A percentile compares a stretch with the other conserved stretches of the same genome.
phyloP scores from a whole-genome alignment of 495 filamentous ascomycete genomes.

The Aspergillus sclerotioniger region DNA sequence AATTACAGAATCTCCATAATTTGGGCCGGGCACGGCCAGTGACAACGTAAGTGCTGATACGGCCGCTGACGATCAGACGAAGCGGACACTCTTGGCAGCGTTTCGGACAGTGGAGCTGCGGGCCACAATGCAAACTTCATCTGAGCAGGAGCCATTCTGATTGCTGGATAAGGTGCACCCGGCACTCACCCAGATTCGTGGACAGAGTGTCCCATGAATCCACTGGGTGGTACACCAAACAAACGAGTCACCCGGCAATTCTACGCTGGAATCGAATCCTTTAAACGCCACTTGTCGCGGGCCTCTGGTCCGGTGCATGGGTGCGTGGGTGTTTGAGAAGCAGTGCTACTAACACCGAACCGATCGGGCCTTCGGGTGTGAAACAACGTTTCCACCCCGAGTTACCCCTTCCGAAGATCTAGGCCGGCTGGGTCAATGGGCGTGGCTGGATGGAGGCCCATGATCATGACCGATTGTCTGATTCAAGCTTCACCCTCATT shows the following conservation, averaged over 20 bases:
- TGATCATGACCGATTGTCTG: neutral
- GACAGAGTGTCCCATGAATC: neutral
- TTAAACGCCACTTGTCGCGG: neutral
- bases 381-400: neutral
- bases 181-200: neutral
- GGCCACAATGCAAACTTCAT: conserved; percentile 11
- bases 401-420: neutral
- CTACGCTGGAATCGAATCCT: neutral
- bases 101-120: conserved; percentile 29
- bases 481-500: neutral
- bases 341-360: neutral
- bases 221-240: neutral
- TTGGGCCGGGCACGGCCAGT: conserved; percentile 10
- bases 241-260: neutral
- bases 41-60: conserved; percentile 29
- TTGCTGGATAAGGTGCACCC: neutral
- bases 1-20: conserved; percentile 15
- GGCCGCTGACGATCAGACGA: conserved; percentile 31
- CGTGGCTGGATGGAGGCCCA: neutral
- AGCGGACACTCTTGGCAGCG: conserved; percentile 32
- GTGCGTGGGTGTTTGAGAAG: neutral
- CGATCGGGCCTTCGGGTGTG: neutral
- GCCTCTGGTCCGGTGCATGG: neutral
- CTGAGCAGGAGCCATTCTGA: neutral
- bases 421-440: neutral